Conservation (phyloP, 331 rosid genomes). For the Pyrus hybrid region DNA sequence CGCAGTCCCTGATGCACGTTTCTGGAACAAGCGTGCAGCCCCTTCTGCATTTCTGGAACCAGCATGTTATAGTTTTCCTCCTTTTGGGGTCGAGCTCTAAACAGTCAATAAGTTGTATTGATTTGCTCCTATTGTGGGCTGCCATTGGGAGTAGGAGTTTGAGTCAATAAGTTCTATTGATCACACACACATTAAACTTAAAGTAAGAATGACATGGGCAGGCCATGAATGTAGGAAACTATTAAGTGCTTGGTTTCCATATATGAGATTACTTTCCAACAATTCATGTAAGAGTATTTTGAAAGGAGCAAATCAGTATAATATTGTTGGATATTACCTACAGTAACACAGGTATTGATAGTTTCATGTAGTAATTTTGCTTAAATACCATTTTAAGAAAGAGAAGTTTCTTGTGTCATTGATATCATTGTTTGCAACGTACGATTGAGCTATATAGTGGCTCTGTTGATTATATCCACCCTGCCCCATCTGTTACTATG, state of each 20-base stretch:
- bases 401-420: neutral
- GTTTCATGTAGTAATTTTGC: neutral
- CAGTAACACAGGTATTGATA: neutral
- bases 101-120: neutral
- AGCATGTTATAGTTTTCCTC: neutral
- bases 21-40: too few species aligned
- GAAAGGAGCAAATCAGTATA: too few species aligned
- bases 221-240: neutral
- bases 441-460: neutral
- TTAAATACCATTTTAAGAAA: neutral
- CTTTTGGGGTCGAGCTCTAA: neutral
- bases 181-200: neutral
- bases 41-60: too few species aligned
- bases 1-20: too few species aligned
- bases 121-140: neutral
- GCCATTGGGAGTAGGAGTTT: neutral
- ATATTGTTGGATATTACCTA: neutral
- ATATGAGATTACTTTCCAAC: neutral
- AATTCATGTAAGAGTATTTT: too few species aligned
- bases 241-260: neutral
- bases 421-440: neutral
- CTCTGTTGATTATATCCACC: neutral
- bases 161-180: neutral
- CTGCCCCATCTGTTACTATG: neutral
- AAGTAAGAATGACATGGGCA: neutral